Conservation (phyloP, 306 rosid species). For the Cucurbita moschata region DNA sequence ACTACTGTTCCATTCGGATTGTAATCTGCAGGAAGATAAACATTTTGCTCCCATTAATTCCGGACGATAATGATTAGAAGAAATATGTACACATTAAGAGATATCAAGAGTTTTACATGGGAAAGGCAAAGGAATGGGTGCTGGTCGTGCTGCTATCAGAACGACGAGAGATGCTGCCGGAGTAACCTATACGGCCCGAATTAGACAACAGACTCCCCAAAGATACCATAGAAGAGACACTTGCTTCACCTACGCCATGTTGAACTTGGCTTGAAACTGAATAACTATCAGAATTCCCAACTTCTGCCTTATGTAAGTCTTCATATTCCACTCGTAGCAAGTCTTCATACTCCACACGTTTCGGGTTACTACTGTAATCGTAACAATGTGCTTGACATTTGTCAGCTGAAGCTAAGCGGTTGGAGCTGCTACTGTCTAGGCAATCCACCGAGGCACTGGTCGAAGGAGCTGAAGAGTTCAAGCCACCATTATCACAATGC, state of each 20-base stretch:
- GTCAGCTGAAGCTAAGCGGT: constrained; percentile 11
- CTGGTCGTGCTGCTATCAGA: constrained; percentile 96
- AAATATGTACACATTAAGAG: background rate
- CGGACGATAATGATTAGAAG: background rate
- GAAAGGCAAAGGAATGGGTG: constrained; percentile 93
- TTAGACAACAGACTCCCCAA: constrained; percentile 29
- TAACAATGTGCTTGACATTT: constrained; percentile 21
- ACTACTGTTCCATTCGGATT: constrained; percentile 73
- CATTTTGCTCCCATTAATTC: constrained; percentile 1
- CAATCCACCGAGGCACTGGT: constrained; percentile 21
- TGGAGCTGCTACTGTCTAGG: constrained; percentile 11
- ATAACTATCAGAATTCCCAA: constrained; percentile 9
- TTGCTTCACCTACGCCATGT: constrained; percentile 25
- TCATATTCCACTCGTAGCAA: constrained; percentile 3
- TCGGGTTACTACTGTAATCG: constrained; percentile 2
- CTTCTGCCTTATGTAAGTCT: constrained; percentile 1
- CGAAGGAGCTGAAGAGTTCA: constrained; percentile 8
- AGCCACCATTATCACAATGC: constrained; percentile 12
- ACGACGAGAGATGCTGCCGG: constrained; percentile 78
- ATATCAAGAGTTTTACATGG: constrained; percentile 23
- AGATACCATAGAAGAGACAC: constrained; percentile 42
- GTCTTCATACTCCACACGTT: constrained; percentile 9
- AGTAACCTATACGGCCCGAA: constrained; percentile 53
- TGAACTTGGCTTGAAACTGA: constrained; percentile 18
- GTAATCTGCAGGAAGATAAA: constrained; percentile 41